A percentile compares a stretch with the other conserved stretches of the same genome.
Conservation (phyloP, 345 rosid genomes). For the Populus deltoides region DNA sequence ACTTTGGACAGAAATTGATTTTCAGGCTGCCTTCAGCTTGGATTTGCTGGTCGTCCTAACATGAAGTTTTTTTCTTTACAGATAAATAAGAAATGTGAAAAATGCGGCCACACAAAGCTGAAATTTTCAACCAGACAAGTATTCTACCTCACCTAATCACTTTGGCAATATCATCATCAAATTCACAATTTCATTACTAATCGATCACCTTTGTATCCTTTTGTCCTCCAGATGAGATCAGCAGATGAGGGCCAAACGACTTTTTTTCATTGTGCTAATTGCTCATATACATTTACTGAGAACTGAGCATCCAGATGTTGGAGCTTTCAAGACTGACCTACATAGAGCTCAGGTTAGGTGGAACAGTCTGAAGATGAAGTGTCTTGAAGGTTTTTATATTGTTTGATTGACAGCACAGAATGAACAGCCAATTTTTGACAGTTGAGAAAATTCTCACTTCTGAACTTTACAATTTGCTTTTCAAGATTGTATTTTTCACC, state of each 20-base stretch:
- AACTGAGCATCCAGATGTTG: background rate
- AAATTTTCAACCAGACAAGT: conserved; percentile 24
- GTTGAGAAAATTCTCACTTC: no score
- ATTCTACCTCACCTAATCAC: background rate
- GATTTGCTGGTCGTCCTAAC: background rate
- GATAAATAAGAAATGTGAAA: conserved; percentile 21
- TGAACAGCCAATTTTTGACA: no score
- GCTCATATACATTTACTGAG: conserved; percentile 19
- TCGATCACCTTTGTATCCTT: background rate
- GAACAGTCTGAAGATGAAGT: no score
- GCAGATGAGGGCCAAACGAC: conserved; percentile 29
- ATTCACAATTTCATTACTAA: background rate
- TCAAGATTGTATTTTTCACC: no score
- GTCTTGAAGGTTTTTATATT: no score
- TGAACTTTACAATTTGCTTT: no score
- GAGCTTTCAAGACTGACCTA: background rate
- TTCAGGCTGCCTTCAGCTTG: background rate
- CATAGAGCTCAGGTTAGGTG: background rate
- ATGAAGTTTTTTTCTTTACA: background rate
- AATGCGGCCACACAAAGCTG: conserved; percentile 24
- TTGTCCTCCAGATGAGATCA: conserved; percentile 23
- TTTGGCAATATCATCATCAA: background rate
- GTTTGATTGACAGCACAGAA: no score
- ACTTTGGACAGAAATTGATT: background rate
- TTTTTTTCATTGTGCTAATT: conserved; percentile 18